Evolutionary conservation across 2,329 filamentous ascomycete genomes (phyloP).

Genomic region (Berkeleyomyces rouxiae): DNA sequence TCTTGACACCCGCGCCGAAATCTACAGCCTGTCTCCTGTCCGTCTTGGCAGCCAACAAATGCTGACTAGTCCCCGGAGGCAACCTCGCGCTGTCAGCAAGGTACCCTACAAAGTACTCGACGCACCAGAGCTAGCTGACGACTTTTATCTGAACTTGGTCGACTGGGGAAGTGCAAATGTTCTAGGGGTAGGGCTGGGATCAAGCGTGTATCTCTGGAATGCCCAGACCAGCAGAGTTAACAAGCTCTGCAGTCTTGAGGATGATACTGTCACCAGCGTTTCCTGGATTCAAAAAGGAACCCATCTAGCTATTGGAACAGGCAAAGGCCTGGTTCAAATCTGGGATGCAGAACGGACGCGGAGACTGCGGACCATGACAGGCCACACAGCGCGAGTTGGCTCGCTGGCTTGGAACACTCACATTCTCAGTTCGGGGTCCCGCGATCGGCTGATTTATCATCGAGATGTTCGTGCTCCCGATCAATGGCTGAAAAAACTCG

Average conservation of each 20-base stretch:
- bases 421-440: slow-evolving; percentile 85
- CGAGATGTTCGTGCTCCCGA: slow-evolving; percentile 86
- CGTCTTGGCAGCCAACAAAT: slow-evolving; percentile 86
- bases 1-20: slow-evolving; percentile 74
- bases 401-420: slow-evolving; percentile 96
- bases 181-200: slow-evolving; percentile 78
- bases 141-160: slow-evolving; percentile 94
- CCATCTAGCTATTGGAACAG: slow-evolving; percentile 86
- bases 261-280: slow-evolving; percentile 90
- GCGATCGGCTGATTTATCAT: slow-evolving; percentile 86
- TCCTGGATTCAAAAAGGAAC: slow-evolving; percentile 98
- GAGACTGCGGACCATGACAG: slow-evolving; percentile 85
- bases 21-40: slow-evolving; percentile 91
- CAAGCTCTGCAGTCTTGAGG: slow-evolving; percentile 79
- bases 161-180: slow-evolving; percentile 96
- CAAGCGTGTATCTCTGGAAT: slow-evolving; percentile 97
- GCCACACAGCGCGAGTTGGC: slow-evolving; percentile 82
- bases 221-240: slow-evolving; percentile 80
- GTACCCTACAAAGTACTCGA: slow-evolving; percentile 96
- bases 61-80: slow-evolving; percentile 75
- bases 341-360: slow-evolving; percentile 87
- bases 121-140: slow-evolving; percentile 86
- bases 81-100: slow-evolving; percentile 80
- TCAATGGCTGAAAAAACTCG: slow-evolving; percentile 72
- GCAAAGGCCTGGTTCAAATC: slow-evolving; percentile 88